These are phyloP conservation scores for Populus euphratica DNA, from an alignment of 345 rosid species.

Conservation along the genomic window DNA sequence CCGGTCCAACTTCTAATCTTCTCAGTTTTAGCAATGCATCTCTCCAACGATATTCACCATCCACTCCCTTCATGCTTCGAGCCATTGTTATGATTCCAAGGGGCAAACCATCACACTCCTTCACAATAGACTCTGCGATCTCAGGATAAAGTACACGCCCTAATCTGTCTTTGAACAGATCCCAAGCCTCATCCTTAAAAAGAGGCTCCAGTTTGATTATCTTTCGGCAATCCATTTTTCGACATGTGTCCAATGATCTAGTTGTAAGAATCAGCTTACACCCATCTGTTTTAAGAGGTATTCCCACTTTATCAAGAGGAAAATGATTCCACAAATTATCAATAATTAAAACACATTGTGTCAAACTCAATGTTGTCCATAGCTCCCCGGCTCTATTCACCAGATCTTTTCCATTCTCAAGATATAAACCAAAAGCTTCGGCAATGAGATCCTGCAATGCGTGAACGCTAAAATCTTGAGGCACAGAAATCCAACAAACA, in stretches of 20 bases:
- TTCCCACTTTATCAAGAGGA: too few relatives aligned
- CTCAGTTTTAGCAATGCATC: not conserved
- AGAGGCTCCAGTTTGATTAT: too few relatives aligned
- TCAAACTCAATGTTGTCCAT: not conserved
- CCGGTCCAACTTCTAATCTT: rapidly evolving
- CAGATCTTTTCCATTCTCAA: not conserved
- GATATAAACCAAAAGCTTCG: not conserved
- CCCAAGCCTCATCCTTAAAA: too few relatives aligned
- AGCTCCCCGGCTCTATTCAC: not conserved
- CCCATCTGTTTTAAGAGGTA: too few relatives aligned
- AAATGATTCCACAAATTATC: conserved; percentile 2
- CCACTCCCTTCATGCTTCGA: conserved; percentile 9
- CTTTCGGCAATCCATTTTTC: too few relatives aligned
- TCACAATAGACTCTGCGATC: not conserved
- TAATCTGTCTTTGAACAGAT: too few relatives aligned
- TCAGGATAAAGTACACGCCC: not conserved
- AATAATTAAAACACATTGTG: not conserved
- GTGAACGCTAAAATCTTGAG: too few relatives aligned
- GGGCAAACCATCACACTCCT: conserved; percentile 22
- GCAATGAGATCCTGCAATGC: too few relatives aligned
- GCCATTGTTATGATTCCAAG: conserved; percentile 9
- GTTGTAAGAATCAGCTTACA: too few relatives aligned
- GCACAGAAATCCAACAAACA: too few relatives aligned
- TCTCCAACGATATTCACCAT: conserved; percentile 13
- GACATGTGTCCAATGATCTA: too few relatives aligned